Evolutionary conservation across 371 early-diverging fungal genomes (phyloP).

Genomic region (Smittium culicis): DNA sequence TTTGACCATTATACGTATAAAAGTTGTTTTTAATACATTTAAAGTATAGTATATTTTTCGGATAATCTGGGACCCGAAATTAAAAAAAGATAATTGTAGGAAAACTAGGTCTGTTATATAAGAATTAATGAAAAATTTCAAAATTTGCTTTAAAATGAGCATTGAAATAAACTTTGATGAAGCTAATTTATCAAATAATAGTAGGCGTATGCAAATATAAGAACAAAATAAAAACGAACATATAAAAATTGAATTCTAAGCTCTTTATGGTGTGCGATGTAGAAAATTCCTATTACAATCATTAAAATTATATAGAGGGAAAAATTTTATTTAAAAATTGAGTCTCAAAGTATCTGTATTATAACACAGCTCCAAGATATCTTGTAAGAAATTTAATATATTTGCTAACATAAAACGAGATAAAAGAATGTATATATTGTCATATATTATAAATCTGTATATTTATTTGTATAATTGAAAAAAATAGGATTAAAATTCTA

Average conservation of each 20-base stretch:
- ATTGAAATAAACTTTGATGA: not conserved
- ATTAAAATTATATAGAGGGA: not conserved
- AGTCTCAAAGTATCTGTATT: not conserved
- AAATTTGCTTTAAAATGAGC: not conserved
- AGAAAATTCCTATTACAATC: not conserved
- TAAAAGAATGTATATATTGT: not conserved
- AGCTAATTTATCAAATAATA: not conserved
- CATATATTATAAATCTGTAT: not conserved
- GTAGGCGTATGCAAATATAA: not conserved
- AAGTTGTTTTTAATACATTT: not conserved
- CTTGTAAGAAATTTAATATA: not conserved
- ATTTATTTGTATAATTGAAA: not conserved
- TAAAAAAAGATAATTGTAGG: not conserved
- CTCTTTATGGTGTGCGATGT: conserved; percentile 2
- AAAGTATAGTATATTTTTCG: not conserved
- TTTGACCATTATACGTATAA: not conserved
- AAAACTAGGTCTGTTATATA: not conserved
- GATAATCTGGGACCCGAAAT: not conserved
- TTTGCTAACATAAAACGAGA: not conserved
- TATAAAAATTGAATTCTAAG: not conserved
- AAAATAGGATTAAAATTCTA: not conserved
- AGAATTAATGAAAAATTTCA: not conserved
- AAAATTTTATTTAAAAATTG: not conserved
- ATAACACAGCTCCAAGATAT: not conserved
- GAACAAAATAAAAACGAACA: not conserved